Evolutionary conservation across 1,284 basidiomycete species (phyloP).

Genomic region (Microbotryum scabiosae): DNA sequence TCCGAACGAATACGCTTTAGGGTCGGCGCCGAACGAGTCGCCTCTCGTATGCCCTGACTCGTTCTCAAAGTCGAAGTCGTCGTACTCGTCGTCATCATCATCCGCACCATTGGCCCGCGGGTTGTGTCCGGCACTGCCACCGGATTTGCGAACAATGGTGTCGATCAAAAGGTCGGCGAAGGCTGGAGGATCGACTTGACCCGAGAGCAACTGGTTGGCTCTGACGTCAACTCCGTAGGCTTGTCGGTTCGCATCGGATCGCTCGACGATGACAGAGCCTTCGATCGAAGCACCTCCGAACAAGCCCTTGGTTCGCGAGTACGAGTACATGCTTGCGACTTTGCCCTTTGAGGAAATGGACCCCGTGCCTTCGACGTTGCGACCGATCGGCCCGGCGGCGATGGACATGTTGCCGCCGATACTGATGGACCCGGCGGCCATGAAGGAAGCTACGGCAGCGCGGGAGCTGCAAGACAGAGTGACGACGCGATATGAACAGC

Average conservation of each 20-base stretch:
- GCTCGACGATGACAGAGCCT: slow-evolving; percentile 87
- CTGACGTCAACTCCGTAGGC: slow-evolving; percentile 54
- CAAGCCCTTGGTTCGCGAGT: slow-evolving; percentile 87
- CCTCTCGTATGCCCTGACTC: not conserved
- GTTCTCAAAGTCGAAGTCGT: not conserved
- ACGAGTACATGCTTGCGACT: slow-evolving; percentile 91
- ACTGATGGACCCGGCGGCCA: slow-evolving; percentile 86
- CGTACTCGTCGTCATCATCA: not conserved
- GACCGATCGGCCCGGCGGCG: slow-evolving; percentile 85
- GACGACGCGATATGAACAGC: no score
- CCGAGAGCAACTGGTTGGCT: slow-evolving; percentile 68
- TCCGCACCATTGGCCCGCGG: not conserved
- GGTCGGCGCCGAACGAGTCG: no score
- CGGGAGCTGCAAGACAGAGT: slow-evolving; percentile 38
- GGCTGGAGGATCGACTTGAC: slow-evolving; percentile 59
- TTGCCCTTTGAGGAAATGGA: slow-evolving; percentile 77
- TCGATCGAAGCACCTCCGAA: slow-evolving; percentile 78
- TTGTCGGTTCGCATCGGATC: slow-evolving; percentile 57
- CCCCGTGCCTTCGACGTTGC: slow-evolving; percentile 88
- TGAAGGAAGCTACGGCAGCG: slow-evolving; percentile 66
- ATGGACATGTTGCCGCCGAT: slow-evolving; percentile 88
- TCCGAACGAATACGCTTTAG: no score
- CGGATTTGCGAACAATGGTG: slow-evolving; percentile 51
- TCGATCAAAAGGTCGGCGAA: slow-evolving; percentile 68
- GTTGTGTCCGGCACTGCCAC: slow-evolving; percentile 16